These are phyloP conservation scores for Aspergillus sp. DNA, from an alignment of 2,329 filamentous ascomycete genomes.

Conservation along the genomic window DNA sequence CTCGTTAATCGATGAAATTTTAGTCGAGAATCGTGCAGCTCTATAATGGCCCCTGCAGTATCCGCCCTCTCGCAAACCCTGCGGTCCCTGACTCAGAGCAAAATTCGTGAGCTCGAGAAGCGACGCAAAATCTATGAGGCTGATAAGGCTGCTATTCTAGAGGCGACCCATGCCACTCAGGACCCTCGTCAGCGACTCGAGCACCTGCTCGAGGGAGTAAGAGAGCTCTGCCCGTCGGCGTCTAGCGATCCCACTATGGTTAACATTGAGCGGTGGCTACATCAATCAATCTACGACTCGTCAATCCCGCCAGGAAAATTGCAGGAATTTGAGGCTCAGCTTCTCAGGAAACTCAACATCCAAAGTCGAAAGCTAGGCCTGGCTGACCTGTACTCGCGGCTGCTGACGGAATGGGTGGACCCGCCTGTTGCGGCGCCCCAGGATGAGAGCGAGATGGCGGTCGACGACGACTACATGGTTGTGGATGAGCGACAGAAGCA, in stretches of 20 bases:
- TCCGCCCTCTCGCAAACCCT: conserved; percentile 20
- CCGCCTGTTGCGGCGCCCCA: neutral
- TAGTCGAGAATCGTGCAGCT: neutral
- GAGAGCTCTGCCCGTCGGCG: conserved; percentile 18
- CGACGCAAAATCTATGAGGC: conserved; percentile 21
- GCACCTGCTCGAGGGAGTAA: conserved; percentile 14
- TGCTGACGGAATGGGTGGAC: conserved; percentile 46
- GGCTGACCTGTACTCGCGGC: conserved; percentile 33
- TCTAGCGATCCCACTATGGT: conserved; percentile 16
- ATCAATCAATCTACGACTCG: conserved; percentile 41
- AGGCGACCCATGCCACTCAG: conserved; percentile 5
- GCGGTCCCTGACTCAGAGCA: conserved; percentile 25
- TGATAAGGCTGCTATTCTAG: conserved; percentile 20
- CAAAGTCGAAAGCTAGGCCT: conserved; percentile 39
- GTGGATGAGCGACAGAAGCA: conserved; percentile 40
- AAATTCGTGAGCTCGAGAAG: conserved; percentile 31
- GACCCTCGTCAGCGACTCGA: conserved; percentile 8
- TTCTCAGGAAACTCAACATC: conserved; percentile 36
- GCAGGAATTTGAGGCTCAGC: conserved; percentile 32
- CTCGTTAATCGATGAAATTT: neutral
- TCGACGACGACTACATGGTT: conserved; percentile 31
- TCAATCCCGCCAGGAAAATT: conserved; percentile 38
- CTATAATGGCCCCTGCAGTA: conserved; percentile 5
- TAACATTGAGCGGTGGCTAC: conserved; percentile 39
- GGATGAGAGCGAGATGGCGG: conserved; percentile 14